phyloP scores from a whole-genome alignment of 306 rosid species.

The Sicyos edulis region DNA sequence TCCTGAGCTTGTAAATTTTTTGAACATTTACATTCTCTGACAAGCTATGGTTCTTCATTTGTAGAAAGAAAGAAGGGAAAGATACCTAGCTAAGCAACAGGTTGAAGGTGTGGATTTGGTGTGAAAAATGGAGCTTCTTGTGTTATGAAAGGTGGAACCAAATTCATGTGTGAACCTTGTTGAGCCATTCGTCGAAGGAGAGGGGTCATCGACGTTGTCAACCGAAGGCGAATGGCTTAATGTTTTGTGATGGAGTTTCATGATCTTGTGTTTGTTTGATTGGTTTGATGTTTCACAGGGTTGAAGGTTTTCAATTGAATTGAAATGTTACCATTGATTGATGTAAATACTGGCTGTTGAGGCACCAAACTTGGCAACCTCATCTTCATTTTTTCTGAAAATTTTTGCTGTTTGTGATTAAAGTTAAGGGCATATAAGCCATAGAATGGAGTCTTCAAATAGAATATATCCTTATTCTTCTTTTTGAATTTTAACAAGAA shows the following conservation, averaged over 20 bases:
- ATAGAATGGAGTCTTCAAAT: not conserved
- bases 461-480: not conserved
- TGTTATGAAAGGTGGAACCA: not conserved
- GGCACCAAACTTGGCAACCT: not conserved
- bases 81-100: slow-evolving; percentile 86
- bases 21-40: slow-evolving; percentile 10
- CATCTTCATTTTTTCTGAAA: not conserved
- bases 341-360: slow-evolving; percentile 9
- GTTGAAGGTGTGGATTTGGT: slow-evolving; percentile 67
- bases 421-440: not conserved
- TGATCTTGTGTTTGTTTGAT: slow-evolving; percentile 12
- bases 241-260: not conserved
- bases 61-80: slow-evolving; percentile 94
- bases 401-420: not conserved
- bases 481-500: not conserved
- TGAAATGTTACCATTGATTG: not conserved
- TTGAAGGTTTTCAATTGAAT: not conserved
- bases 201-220: not conserved
- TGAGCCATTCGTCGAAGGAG: slow-evolving; percentile 3
- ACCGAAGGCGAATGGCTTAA: not conserved
- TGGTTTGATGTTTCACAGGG: not conserved
- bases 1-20: slow-evolving; percentile 5
- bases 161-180: not conserved
- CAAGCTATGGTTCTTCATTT: slow-evolving; percentile 13
- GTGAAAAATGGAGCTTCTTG: slow-evolving; percentile 35